Evolutionary conservation across 2,329 filamentous ascomycete species (phyloP).

Genomic region (Talaromyces sp.): DNA sequence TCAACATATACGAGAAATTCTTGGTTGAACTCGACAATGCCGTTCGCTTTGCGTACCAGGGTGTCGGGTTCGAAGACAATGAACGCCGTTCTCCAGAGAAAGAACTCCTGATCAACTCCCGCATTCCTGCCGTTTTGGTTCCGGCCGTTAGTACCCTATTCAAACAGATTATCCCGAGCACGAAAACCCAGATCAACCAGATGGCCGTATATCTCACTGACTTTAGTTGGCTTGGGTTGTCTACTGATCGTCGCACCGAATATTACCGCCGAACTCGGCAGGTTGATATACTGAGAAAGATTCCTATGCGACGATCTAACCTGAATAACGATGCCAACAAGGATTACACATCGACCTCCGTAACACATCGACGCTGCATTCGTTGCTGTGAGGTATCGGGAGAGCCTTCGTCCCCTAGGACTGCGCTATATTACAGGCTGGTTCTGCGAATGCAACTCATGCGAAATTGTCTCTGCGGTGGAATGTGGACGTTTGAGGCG

Average conservation of each 20-base stretch:
- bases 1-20: constrained; percentile 60
- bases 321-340: constrained; percentile 7
- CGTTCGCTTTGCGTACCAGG: constrained; percentile 55
- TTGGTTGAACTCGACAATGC: constrained; percentile 63
- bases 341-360: constrained; percentile 5
- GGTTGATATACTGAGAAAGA: constrained; percentile 54
- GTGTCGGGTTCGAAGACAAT: constrained; percentile 39
- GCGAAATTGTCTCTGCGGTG: constrained; percentile 37
- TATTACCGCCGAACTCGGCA: constrained; percentile 59
- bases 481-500: constrained; percentile 35
- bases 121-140: constrained; percentile 48
- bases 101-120: constrained; percentile 49
- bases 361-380: constrained; percentile 49
- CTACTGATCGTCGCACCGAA: constrained; percentile 54
- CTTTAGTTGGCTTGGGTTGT: constrained; percentile 64
- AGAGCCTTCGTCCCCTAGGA: constrained; percentile 45
- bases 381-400: constrained; percentile 65
- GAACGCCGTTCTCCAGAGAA: constrained; percentile 49
- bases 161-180: constrained; percentile 48
- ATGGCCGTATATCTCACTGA: constrained; percentile 69
- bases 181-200: constrained; percentile 59
- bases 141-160: constrained; percentile 47
- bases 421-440: constrained; percentile 32
- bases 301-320: constrained; percentile 21
- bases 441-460: constrained; percentile 33